phyloP scores from a whole-genome alignment of 495 filamentous ascomycete species.

The Friedmanniomyces simplex region DNA sequence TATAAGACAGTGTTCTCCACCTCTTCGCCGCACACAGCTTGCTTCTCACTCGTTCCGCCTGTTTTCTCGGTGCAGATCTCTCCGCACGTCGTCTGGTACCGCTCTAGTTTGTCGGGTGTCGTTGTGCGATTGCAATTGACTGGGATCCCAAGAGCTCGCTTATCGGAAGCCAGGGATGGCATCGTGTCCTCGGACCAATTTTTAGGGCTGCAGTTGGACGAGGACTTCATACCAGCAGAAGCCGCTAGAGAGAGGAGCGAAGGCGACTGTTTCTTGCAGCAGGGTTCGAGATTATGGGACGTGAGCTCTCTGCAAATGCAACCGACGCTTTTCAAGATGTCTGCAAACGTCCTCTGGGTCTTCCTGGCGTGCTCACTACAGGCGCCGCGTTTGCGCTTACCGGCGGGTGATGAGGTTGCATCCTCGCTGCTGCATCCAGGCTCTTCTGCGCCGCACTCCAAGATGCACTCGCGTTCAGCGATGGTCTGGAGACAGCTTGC shows the following conservation, averaged over 20 bases:
- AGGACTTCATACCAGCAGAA: background rate
- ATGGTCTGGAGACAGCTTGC: slow-evolving; percentile 9
- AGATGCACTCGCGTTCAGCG: slow-evolving; percentile 8
- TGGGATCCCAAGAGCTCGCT: background rate
- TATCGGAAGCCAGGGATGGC: background rate
- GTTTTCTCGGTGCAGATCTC: background rate
- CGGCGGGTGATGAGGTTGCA: background rate
- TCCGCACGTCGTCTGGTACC: background rate
- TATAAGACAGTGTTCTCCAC: background rate
- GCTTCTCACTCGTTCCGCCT: background rate
- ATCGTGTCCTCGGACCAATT: background rate
- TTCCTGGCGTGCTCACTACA: slow-evolving; percentile 8
- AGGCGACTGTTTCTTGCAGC: slow-evolving; percentile 3
- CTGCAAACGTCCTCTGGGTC: slow-evolving; percentile 3
- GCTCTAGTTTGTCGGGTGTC: background rate
- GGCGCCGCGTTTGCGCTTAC: slow-evolving; percentile 12
- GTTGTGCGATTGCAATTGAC: background rate
- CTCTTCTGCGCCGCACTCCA: slow-evolving; percentile 8
- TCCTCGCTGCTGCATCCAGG: slow-evolving; percentile 6
- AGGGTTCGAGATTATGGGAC: slow-evolving; percentile 7
- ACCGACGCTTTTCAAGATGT: slow-evolving; percentile 6
- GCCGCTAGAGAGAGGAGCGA: background rate
- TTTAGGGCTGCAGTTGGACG: background rate
- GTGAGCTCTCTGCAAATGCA: slow-evolving; percentile 10
- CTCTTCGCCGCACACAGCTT: background rate